Evolutionary conservation across 1,284 basidiomycete genomes (phyloP).

Genomic region (Sporisorium exsertum): DNA sequence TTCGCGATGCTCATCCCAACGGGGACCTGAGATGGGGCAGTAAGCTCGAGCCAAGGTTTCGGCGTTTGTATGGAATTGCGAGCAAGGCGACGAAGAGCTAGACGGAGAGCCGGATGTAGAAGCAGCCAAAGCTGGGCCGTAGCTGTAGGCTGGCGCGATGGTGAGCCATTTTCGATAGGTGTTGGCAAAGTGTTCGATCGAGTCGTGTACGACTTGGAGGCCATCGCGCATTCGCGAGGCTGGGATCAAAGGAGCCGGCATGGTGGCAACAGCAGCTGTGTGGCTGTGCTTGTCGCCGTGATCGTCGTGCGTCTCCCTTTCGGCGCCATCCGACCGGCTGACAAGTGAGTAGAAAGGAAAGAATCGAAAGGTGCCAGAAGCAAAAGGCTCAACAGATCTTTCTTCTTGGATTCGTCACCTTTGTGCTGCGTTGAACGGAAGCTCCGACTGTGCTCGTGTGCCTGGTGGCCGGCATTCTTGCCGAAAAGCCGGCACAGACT

Average conservation of each 20-base stretch:
- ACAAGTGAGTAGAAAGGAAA: not conserved
- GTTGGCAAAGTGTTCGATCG: conserved; percentile 32
- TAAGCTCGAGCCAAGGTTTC: conserved; percentile 30
- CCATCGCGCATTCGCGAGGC: conserved; percentile 39
- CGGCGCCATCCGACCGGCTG: not conserved
- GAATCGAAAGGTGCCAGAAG: not conserved
- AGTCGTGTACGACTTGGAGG: conserved; percentile 27
- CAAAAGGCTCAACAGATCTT: too few species aligned
- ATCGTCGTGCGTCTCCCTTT: not conserved
- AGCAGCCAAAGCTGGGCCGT: conserved; percentile 18
- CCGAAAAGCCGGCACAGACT: not conserved
- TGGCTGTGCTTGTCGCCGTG: not conserved
- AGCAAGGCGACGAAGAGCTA: too few species aligned
- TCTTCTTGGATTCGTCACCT: not conserved
- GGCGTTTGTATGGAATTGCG: conserved; percentile 14
- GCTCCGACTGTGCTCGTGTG: conserved; percentile 1
- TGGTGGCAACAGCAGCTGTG: not conserved
- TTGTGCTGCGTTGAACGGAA: not conserved
- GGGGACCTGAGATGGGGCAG: conserved; percentile 39
- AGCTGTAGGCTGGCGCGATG: conserved; percentile 40
- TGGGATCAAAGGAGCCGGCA: conserved; percentile 32
- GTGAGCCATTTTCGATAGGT: conserved; percentile 38
- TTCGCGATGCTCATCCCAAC: conserved; percentile 46
- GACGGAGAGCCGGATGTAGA: too few species aligned
- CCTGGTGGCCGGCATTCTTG: not conserved